Percentiles rank a stretch among this genome's conserved stretches.
phyloP scores from a whole-genome alignment of 441 rosid species.

The Arabidopsis hybrid region DNA sequence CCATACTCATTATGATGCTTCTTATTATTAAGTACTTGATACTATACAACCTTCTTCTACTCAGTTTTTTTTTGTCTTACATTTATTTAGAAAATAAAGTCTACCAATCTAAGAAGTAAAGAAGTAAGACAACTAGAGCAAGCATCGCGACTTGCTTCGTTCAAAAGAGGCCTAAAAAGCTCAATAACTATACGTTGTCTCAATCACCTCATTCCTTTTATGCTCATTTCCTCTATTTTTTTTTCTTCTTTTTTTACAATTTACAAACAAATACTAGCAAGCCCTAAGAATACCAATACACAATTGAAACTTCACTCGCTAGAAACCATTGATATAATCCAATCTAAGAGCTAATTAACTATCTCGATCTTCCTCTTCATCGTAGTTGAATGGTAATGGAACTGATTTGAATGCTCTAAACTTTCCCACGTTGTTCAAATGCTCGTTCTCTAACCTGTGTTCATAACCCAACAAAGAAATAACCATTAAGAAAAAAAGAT shows the following conservation, averaged over 20 bases:
- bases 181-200: neutral
- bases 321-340: neutral
- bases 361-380: constrained; percentile 44
- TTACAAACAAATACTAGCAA: constrained; percentile 7
- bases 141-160: neutral
- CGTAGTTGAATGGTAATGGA: constrained; percentile 47
- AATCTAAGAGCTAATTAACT: constrained; percentile 21
- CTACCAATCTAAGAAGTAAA: neutral
- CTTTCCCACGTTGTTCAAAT: constrained; percentile 49
- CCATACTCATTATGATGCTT: too few relatives aligned
- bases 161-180: neutral
- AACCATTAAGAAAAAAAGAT: neutral
- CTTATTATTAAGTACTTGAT: neutral
- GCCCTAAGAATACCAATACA: neutral
- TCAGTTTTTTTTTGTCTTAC: neutral
- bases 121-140: neutral
- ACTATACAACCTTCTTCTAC: neutral
- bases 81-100: neutral
- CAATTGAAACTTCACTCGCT: neutral
- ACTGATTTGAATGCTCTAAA: constrained; percentile 50
- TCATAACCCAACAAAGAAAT: constrained; percentile 1
- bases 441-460: constrained; percentile 49
- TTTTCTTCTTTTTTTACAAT: neutral
- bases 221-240: neutral
- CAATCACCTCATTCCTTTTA: neutral